Evolutionary conservation across 306 rosid species (phyloP).

Genomic region (Lathyrus tuberosus): DNA sequence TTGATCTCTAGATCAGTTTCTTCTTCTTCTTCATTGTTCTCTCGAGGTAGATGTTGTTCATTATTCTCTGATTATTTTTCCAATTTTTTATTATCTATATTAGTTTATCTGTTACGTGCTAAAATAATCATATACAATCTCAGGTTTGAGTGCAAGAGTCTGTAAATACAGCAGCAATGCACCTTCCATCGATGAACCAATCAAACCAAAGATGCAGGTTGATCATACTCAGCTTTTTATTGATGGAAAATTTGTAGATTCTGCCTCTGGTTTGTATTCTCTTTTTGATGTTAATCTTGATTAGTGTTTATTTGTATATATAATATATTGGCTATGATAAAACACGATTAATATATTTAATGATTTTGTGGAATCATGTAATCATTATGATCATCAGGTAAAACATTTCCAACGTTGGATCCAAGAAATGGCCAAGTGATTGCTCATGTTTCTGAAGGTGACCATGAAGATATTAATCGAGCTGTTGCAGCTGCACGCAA

Average conservation of each 20-base stretch:
- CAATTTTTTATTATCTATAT: too few relatives aligned
- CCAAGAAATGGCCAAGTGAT: conserved; percentile 74
- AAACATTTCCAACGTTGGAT: conserved; percentile 75
- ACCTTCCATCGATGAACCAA: neutral
- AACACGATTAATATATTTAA: too few relatives aligned
- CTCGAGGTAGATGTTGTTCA: too few relatives aligned
- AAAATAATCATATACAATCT: too few relatives aligned
- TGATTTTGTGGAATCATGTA: too few relatives aligned
- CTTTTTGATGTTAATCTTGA: too few relatives aligned
- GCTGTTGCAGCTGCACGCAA: conserved; percentile 85
- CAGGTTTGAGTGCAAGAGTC: neutral
- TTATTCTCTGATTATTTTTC: too few relatives aligned
- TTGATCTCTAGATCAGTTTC: conserved; percentile 60
- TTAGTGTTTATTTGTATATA: too few relatives aligned
- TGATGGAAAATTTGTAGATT: conserved; percentile 73
- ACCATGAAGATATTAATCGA: conserved; percentile 68
- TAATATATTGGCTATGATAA: too few relatives aligned
- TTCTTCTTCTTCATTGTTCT: too few relatives aligned
- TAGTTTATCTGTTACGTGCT: too few relatives aligned
- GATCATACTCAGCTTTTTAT: conserved; percentile 69
- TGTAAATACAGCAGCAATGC: neutral
- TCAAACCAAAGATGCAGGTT: neutral
- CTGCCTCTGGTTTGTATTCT: conserved; percentile 65
- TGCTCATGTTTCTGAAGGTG: conserved; percentile 83
- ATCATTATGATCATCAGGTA: conserved; percentile 21